Evolutionary conservation across 148 eudicot species (phyloP).

Genomic region (Rheum nobile): DNA sequence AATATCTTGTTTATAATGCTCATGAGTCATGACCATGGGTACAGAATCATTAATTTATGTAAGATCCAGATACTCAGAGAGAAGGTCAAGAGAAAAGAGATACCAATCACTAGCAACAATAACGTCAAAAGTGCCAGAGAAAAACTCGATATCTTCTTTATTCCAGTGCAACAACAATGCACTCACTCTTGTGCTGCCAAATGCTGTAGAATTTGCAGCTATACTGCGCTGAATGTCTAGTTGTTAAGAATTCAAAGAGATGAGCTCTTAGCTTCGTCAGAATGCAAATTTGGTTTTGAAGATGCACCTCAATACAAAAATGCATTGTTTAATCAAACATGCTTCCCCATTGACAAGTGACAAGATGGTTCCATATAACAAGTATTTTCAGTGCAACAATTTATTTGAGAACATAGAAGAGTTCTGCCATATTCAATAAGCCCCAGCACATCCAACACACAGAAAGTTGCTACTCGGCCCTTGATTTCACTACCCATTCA

Average conservation of each 20-base stretch:
- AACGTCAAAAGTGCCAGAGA: slow-evolving; percentile 46
- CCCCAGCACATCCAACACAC: background rate
- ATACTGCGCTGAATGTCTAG: slow-evolving; percentile 73
- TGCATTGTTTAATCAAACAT: background rate
- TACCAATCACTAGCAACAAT: slow-evolving; percentile 95
- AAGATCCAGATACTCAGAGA: background rate
- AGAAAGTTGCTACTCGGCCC: background rate
- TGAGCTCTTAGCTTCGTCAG: background rate
- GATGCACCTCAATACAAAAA: background rate
- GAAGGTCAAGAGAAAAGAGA: background rate
- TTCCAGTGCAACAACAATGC: slow-evolving; percentile 75
- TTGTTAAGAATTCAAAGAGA: slow-evolving; percentile 28
- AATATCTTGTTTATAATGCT: background rate
- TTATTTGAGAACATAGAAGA: background rate
- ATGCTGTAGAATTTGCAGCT: slow-evolving; percentile 40
- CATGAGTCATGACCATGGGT: background rate
- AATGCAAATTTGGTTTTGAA: background rate
- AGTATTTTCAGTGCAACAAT: background rate
- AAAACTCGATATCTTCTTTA: slow-evolving; percentile 25
- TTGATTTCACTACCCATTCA: background rate
- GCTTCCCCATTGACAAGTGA: background rate
- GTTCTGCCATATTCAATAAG: background rate
- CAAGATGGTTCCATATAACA: background rate
- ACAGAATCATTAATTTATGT: background rate
- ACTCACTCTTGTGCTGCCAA: slow-evolving; percentile 51